Percentiles rank a stretch among this genome's conserved stretches.
phyloP scores from a whole-genome alignment of 805 yeast genomes.

The Candida mattraensis region DNA sequence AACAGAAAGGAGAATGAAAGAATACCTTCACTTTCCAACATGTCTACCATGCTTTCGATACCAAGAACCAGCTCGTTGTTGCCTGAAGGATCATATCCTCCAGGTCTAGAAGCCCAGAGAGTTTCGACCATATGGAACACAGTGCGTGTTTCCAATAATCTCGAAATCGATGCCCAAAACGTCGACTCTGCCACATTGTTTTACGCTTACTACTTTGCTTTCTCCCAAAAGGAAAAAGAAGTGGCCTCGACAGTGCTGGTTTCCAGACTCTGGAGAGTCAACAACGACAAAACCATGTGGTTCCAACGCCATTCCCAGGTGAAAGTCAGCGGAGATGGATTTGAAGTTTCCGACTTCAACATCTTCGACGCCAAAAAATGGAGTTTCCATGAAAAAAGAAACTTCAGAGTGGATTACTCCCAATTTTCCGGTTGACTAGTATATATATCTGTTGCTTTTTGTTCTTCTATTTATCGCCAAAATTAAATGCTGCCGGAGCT shows the following conservation, averaged over 20 bases:
- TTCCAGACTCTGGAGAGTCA: conserved; percentile 40
- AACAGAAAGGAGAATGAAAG: conserved; percentile 17
- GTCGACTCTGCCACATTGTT: conserved; percentile 40
- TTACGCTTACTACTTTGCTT: conserved; percentile 44
- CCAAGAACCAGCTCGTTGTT: conserved; percentile 30
- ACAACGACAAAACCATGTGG: conserved; percentile 30
- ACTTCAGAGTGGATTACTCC: conserved; percentile 39
- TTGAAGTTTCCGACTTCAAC: conserved; percentile 44
- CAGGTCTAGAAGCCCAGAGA: conserved; percentile 35
- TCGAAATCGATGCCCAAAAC: conserved; percentile 28
- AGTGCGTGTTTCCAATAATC: conserved; percentile 22
- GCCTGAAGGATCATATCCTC: conserved; percentile 28
- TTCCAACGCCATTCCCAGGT: conserved; percentile 40
- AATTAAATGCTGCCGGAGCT: not conserved
- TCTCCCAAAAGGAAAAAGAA: conserved; percentile 41
- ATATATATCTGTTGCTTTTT: not conserved
- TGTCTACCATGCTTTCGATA: conserved; percentile 24
- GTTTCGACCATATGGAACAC: conserved; percentile 34
- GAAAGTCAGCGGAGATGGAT: conserved; percentile 38
- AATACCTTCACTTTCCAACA: conserved; percentile 23
- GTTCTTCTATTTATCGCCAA: conserved; percentile 3
- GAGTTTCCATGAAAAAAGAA: conserved; percentile 41
- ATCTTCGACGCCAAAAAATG: conserved; percentile 44
- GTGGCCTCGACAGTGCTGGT: conserved; percentile 35
- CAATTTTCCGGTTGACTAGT: conserved; percentile 11